Base-by-base conservation (phyloP, 305 asterid species). In the Fraxinus dipetala region DNA sequence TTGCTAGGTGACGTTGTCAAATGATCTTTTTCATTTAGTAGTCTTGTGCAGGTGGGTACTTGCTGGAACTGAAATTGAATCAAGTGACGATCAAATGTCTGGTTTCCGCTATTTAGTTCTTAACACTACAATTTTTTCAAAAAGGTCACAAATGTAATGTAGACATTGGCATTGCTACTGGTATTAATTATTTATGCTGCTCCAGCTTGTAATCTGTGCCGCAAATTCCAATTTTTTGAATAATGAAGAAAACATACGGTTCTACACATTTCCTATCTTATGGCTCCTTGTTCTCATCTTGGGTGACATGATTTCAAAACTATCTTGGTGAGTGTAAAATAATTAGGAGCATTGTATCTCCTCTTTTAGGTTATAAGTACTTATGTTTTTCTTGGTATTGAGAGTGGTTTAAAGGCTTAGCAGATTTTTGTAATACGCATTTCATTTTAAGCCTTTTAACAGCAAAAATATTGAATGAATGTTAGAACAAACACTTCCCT, bases 21-120 rank as follows among this genome's bases (percentile, higher is more conserved):
- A 89, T 84, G 98, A 95, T 86, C 88, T 93, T 76, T 88, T 94
- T 85, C 86, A 86, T 85, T 87, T 89, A 84, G 86, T 86, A 80
- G 96, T 92, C 87, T 77, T 92, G 85, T 96, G 96, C 91, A 88
- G 92, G 78, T 98, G 97, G 83, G 79, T 87, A 81, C 88, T 93
- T 73, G 73, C 84, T 76, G 90, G 84, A 86, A 80, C 73, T 82
- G 89, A 83, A 36, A 36, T 77, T 69, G 86, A 87, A 82, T 89
- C 86, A 87, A 86, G 84, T 81, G 90, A 45, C 31, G 70, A 83
- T 80, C 86, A 81, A 78, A 79, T 79, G 75, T 70, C 89, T 86
- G 96, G 96, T 84, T 76, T 87, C 74, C 94, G 92, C 83, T 88
- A 95, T 87, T 85, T 94, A 79, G 92, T 92, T 81, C 95, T 96